phyloP scores from a whole-genome alignment of 148 eudicot species.

The Mesembryanthemum crystallinum region DNA sequence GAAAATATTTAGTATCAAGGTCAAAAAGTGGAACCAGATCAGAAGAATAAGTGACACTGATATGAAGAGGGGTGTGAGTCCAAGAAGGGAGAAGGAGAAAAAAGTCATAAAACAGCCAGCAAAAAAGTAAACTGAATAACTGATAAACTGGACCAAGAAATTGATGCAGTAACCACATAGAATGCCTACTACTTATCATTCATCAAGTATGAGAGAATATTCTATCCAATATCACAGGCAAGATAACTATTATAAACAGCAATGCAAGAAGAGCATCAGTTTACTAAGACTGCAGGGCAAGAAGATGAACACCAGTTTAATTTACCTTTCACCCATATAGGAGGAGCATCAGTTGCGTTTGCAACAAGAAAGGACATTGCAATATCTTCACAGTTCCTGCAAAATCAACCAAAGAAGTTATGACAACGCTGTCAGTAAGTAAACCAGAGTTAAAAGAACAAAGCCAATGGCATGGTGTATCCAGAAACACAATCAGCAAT shows the following conservation, averaged over 20 bases:
- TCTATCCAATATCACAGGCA: not conserved
- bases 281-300: not conserved
- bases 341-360: conserved; percentile 62
- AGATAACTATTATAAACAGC: not conserved
- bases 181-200: not conserved
- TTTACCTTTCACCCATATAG: conserved; percentile 92
- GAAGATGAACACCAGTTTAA: not conserved
- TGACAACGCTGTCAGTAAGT: conserved; percentile 7
- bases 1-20: too few species aligned
- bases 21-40: too few species aligned
- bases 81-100: not conserved
- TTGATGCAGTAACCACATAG: not conserved
- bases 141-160: not conserved
- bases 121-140: not conserved
- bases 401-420: conserved; percentile 21
- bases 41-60: not conserved
- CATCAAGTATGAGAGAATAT: not conserved
- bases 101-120: not conserved
- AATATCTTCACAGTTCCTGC: conserved; percentile 97
- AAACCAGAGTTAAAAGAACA: not conserved
- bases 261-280: not conserved
- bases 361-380: conserved; percentile 24
- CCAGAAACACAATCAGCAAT: not conserved
- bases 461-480: conserved; percentile 14
- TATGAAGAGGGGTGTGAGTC: not conserved